A percentile compares a stretch with the other conserved stretches of the same genome.
These are phyloP conservation scores for Rhizopus stolonifer DNA, from an alignment of 371 early-diverging fungal genomes.

Conservation along the genomic window DNA sequence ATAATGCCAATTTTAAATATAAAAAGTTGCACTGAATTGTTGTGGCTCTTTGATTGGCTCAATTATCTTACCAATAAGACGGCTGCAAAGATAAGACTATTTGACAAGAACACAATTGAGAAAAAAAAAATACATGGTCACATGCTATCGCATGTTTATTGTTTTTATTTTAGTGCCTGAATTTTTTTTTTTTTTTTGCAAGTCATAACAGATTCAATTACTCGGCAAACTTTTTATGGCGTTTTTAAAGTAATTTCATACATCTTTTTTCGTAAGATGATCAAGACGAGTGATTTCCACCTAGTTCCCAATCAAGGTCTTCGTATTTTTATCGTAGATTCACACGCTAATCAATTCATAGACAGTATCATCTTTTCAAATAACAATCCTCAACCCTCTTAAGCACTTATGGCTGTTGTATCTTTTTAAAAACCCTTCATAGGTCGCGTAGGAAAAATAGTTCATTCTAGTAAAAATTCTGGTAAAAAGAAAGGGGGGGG, in stretches of 20 bases:
- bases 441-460: constrained; percentile 76
- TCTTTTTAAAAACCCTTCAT: constrained; percentile 81
- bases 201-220: not conserved
- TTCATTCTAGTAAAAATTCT: constrained; percentile 64
- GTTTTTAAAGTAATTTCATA: constrained; percentile 59
- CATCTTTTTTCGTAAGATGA: constrained; percentile 89
- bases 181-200: not conserved
- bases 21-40: not conserved
- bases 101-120: not conserved
- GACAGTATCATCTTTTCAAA: constrained; percentile 85
- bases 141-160: not conserved
- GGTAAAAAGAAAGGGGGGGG: not conserved
- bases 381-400: constrained; percentile 75
- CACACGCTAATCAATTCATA: constrained; percentile 96
- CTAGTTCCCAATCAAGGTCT: constrained; percentile 84
- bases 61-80: not conserved
- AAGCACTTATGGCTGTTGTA: constrained; percentile 82
- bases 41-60: constrained; percentile 1
- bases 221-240: constrained; percentile 12
- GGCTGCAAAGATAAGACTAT: not conserved
- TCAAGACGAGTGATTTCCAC: constrained; percentile 80
- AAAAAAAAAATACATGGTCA: not conserved
- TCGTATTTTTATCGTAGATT: constrained; percentile 93
- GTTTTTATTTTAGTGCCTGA: constrained; percentile 4
- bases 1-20: not conserved